Evolutionary conservation across 2,329 filamentous ascomycete genomes (phyloP).

Genomic region (Colletotrichum cordylinicola): DNA sequence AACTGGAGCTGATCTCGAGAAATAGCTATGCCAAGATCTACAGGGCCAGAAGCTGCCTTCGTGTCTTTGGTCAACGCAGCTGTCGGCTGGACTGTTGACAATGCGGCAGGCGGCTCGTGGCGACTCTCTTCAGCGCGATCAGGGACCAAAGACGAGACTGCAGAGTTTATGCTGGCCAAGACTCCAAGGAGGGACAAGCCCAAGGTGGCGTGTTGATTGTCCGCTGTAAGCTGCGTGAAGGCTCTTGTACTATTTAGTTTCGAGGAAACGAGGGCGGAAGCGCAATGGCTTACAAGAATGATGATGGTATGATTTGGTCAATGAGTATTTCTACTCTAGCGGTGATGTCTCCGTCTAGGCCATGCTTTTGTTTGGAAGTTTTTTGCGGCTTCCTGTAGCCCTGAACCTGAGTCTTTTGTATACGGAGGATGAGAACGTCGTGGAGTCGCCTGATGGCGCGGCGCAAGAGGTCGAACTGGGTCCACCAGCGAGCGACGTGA

Average conservation of each 20-base stretch:
- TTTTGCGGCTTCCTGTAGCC: slow-evolving; percentile 6
- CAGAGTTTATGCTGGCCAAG: slow-evolving; percentile 62
- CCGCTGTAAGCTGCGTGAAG: slow-evolving; percentile 74
- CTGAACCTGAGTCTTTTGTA: background rate
- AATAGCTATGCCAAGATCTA: slow-evolving; percentile 34
- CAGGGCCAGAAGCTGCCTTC: slow-evolving; percentile 22
- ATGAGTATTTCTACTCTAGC: slow-evolving; percentile 29
- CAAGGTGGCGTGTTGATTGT: slow-evolving; percentile 75
- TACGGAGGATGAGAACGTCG: slow-evolving; percentile 33
- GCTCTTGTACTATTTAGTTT: slow-evolving; percentile 41
- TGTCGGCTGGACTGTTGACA: background rate
- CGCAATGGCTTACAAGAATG: slow-evolving; percentile 38
- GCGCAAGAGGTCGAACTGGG: slow-evolving; percentile 73
- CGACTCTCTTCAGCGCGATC: background rate
- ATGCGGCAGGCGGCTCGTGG: background rate
- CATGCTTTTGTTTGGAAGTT: background rate
- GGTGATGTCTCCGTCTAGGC: background rate
- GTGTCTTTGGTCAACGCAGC: background rate
- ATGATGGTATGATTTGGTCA: slow-evolving; percentile 34
- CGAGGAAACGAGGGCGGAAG: background rate
- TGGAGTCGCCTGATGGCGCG: slow-evolving; percentile 65
- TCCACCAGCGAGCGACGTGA: slow-evolving; percentile 80
- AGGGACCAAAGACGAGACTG: slow-evolving; percentile 43
- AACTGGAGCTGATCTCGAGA: slow-evolving; percentile 27
- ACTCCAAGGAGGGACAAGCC: slow-evolving; percentile 72